Evolutionary conservation across 345 rosid genomes (phyloP), one percentile per base, ranked within the genome.

Genomic region (Odontarrhena argentea): DNA sequence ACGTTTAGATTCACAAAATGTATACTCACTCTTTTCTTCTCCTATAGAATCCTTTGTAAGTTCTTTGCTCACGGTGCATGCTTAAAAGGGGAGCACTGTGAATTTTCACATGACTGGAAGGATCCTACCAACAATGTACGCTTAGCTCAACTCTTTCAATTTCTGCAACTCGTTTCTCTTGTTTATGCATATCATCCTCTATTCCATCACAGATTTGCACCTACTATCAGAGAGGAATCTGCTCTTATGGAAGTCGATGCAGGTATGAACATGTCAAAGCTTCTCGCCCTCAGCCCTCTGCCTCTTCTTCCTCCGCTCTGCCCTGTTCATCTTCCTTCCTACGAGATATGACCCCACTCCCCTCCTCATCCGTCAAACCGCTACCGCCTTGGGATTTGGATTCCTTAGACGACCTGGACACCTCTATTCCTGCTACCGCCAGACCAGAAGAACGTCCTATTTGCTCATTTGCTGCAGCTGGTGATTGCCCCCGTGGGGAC

Each of bases 31-130:
- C 6, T 25, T 5, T 8, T 25, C 28, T 32, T 56, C 6, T 28
- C 32, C 3, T 32, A 18, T 49, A 87, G 99, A 81, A 72, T 79
- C 42, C 82, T 82, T n/a, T 91, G 94, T 74, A 87, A 89, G 76
- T 94, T 87, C 76, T 91, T 87, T 78, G 96, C 89, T 26, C 95
- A 86, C 41, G 96, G 99, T 55, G 89, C 97, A 53, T 94, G 99
- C 69, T 75, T 94, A 64, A 94, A 91, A 81, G 99, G 96, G 73
- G 96, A 91, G 48, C 86, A 87, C 73, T 91, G 99, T 51, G 96
- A 91, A 60, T 94, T 80, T 73, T 88, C 95, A 22, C 99, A 91
- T 77, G 93, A 91, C 71, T 83, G 92, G 95, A 88, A 78, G 67
- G 87, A 85, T 77, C 87, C 91, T 11, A 49, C 91, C 10, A 87